phyloP scores from a whole-genome alignment of 306 rosid species.

The Corylus heterophylla region DNA sequence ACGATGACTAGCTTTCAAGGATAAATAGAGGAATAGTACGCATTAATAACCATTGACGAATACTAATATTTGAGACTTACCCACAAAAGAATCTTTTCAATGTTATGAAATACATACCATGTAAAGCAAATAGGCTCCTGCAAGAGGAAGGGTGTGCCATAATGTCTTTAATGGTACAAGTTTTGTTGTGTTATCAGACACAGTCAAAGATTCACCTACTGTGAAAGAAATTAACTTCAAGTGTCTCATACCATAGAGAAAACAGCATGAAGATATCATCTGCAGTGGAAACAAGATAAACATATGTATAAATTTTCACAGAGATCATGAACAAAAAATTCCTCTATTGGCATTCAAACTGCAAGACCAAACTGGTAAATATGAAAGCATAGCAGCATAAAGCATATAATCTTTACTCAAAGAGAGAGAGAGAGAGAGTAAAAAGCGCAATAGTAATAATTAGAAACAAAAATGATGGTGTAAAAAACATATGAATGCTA shows the following conservation, averaged over 20 bases:
- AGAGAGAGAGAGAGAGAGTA: not conserved
- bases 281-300: conserved; percentile 42
- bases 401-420: not conserved
- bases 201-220: conserved; percentile 48
- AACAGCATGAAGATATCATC: conserved; percentile 78
- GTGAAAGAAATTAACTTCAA: conserved; percentile 73
- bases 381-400: not conserved
- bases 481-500: not conserved
- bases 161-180: conserved; percentile 74
- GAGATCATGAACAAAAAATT: conserved; percentile 11
- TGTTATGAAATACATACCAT: conserved; percentile 54
- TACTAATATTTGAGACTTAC: conserved; percentile 3
- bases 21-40: conserved; percentile 40
- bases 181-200: conserved; percentile 49
- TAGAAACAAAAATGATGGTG: not conserved
- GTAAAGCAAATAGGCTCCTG: conserved; percentile 90
- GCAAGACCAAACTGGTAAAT: conserved; percentile 16
- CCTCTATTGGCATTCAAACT: conserved; percentile 14
- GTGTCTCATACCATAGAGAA: conserved; percentile 70
- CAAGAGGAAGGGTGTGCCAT: conserved; percentile 76
- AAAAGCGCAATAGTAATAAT: not conserved
- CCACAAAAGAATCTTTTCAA: conserved; percentile 3
- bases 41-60: conserved; percentile 22
- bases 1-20: conserved; percentile 84
- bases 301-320: not conserved